Base-by-base conservation (phyloP, 73 alveolate species). In the Diophrys appendiculata region DNA sequence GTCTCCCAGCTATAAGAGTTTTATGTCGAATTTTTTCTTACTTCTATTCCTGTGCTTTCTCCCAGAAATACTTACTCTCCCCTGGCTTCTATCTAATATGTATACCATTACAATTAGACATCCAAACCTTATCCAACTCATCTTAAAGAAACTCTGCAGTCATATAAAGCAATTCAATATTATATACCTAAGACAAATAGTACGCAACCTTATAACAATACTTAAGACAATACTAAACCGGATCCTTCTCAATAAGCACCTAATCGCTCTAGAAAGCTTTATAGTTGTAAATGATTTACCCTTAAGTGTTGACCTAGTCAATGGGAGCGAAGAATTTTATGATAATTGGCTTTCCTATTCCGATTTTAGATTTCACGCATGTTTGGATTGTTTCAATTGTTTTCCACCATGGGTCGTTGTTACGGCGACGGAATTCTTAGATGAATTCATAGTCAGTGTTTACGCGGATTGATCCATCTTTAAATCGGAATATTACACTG, bases 281-380 rank as follows among this genome's bases (percentile, higher is more conserved):
- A 53, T 52, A 69, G 73, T 84, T 82, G 29, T 70, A 70, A 0
- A 72, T 76, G 24, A 83, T 81, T n/a, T 83, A 76, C 13, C 24
- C 24, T 26, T 76, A 78, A 65, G 82, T 76, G 1, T 76, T 86
- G 26, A 33, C 69, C 69, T 76, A 28, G 82, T 69, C 88, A 0
- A 79, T 33, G 23, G 89, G 87, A 0, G 93, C 93, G 32, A 72
- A 80, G 82, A 68, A 86, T 29, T 86, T 79, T 0, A 86, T 71
- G 1, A 78, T 73, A 31, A 86, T 86, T 8, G 85, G 89, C 26
- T 31, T 25, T 0, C 87, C 89, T 30, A 76, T 54, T 2, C 93
- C 89, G 1, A 80, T 25, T 35, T 72, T 79, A 0, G 93, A 86
- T 53, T 77, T 84, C 33, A 84, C 29, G 54, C 76, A 65, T 3